Evolutionary conservation across 495 filamentous ascomycete species (phyloP).

Genomic region (Xanthoparmelia taractica): DNA sequence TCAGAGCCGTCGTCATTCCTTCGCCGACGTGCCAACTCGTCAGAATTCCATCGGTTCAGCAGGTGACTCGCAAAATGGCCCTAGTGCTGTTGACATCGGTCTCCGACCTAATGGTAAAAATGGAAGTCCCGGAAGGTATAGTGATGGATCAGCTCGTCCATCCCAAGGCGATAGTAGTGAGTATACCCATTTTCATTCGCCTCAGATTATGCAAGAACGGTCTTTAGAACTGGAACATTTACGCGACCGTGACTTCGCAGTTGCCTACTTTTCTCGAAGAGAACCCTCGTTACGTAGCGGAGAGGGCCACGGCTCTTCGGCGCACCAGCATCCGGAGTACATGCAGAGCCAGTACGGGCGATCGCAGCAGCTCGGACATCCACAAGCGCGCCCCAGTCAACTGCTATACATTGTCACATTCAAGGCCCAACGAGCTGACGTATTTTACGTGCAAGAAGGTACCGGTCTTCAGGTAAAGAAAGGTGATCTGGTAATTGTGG

Average conservation of each 20-base stretch:
- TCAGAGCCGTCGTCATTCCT: slow-evolving; percentile 93
- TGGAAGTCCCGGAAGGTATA: slow-evolving; percentile 34
- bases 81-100: slow-evolving; percentile 25
- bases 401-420: slow-evolving; percentile 90
- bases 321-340: slow-evolving; percentile 49
- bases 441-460: slow-evolving; percentile 93
- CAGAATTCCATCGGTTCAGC: slow-evolving; percentile 61
- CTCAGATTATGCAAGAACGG: slow-evolving; percentile 32
- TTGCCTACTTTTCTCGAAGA: slow-evolving; percentile 40
- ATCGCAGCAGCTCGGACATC: slow-evolving; percentile 49
- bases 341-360: slow-evolving; percentile 43
- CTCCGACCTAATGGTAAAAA: slow-evolving; percentile 34
- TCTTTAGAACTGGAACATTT: slow-evolving; percentile 37
- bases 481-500: slow-evolving; percentile 92
- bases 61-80: slow-evolving; percentile 50
- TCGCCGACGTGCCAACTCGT: slow-evolving; percentile 73
- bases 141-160: slow-evolving; percentile 30
- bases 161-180: slow-evolving; percentile 39
- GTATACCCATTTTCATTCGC: slow-evolving; percentile 36
- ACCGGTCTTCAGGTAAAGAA: slow-evolving; percentile 83
- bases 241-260: slow-evolving; percentile 41
- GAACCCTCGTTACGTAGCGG: slow-evolving; percentile 37
- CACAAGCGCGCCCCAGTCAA: slow-evolving; percentile 69
- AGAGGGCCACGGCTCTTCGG: slow-evolving; percentile 32
- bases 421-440: slow-evolving; percentile 87